phyloP scores from a whole-genome alignment of 1,139 yeast genomes.

The Scheffersomyces insectosa region DNA sequence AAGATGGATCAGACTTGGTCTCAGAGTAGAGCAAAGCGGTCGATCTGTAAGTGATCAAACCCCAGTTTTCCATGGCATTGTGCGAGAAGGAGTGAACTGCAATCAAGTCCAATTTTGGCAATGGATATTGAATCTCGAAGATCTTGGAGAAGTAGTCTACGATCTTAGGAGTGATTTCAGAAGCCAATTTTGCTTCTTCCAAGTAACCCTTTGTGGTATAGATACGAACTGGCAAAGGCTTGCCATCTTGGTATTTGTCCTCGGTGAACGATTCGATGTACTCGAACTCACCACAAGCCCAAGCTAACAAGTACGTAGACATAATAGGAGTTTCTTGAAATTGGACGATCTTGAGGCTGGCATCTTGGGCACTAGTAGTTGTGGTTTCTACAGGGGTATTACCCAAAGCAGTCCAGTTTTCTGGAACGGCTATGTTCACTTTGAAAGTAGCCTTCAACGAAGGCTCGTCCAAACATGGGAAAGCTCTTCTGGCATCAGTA shows the following conservation, averaged over 20 bases:
- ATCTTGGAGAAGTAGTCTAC: constrained; percentile 65
- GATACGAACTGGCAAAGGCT: constrained; percentile 68
- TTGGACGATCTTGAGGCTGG: constrained; percentile 23
- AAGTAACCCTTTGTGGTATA: constrained; percentile 72
- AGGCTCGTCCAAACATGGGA: constrained; percentile 91
- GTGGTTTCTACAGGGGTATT: constrained; percentile 16
- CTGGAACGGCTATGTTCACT: constrained; percentile 12
- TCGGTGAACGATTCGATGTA: constrained; percentile 55
- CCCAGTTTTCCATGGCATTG: constrained; percentile 94
- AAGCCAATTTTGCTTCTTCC: constrained; percentile 63
- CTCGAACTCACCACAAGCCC: constrained; percentile 76
- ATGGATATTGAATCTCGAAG: constrained; percentile 66
- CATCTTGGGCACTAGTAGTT: background rate
- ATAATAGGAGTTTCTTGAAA: constrained; percentile 65
- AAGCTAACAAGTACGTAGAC: constrained; percentile 77
- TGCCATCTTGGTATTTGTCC: constrained; percentile 32
- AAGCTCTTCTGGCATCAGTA: constrained; percentile 86
- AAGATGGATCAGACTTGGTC: constrained; percentile 62
- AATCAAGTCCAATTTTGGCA: constrained; percentile 74
- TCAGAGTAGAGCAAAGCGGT: constrained; percentile 73
- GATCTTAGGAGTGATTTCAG: constrained; percentile 64
- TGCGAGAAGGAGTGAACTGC: constrained; percentile 77
- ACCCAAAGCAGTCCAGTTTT: constrained; percentile 16
- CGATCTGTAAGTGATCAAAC: constrained; percentile 77
- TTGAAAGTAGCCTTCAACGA: constrained; percentile 72